Conservation (phyloP, 768 basidiomycete genomes). For the Lactifluus pinguis region DNA sequence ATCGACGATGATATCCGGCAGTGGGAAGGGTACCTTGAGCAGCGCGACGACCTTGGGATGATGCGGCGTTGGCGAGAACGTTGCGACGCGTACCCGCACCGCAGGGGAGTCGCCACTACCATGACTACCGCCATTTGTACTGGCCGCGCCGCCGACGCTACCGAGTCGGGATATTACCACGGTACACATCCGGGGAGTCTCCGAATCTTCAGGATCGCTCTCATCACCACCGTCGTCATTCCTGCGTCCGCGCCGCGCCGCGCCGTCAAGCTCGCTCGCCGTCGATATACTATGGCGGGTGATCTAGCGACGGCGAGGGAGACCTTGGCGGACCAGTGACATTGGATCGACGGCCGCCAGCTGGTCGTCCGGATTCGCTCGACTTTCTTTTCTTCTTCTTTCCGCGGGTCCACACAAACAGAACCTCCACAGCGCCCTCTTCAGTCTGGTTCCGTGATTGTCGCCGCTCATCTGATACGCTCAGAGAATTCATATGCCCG, state of each 20-base stretch:
- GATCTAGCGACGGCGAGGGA: slow-evolving; percentile 1
- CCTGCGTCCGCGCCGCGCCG: slow-evolving; percentile 3
- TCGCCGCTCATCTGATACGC: slow-evolving; percentile 20
- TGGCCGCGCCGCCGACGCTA: slow-evolving; percentile 1
- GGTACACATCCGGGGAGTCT: slow-evolving; percentile 93
- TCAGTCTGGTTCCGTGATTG: slow-evolving; percentile 2
- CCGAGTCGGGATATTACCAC: slow-evolving; percentile 49
- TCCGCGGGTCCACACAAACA: slow-evolving; percentile 72
- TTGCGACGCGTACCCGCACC: slow-evolving; percentile 60
- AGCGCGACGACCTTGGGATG: slow-evolving; percentile 92
- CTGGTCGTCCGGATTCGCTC: not conserved
- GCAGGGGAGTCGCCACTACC: not conserved
- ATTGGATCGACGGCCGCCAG: slow-evolving; percentile 1
- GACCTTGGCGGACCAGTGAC: not conserved
- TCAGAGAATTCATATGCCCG: slow-evolving; percentile 28
- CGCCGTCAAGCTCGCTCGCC: slow-evolving; percentile 1
- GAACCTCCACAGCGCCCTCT: slow-evolving; percentile 44
- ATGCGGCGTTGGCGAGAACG: slow-evolving; percentile 85
- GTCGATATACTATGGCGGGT: slow-evolving; percentile 14
- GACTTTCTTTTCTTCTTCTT: slow-evolving; percentile 25
- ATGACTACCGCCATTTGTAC: not conserved
- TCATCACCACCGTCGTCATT: slow-evolving; percentile 55
- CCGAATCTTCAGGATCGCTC: slow-evolving; percentile 92
- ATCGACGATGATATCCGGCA: slow-evolving; percentile 75
- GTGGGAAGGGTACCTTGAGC: slow-evolving; percentile 83